phyloP scores from a whole-genome alignment of 352 stramenopile species.

The Phytophthora aleatoria region DNA sequence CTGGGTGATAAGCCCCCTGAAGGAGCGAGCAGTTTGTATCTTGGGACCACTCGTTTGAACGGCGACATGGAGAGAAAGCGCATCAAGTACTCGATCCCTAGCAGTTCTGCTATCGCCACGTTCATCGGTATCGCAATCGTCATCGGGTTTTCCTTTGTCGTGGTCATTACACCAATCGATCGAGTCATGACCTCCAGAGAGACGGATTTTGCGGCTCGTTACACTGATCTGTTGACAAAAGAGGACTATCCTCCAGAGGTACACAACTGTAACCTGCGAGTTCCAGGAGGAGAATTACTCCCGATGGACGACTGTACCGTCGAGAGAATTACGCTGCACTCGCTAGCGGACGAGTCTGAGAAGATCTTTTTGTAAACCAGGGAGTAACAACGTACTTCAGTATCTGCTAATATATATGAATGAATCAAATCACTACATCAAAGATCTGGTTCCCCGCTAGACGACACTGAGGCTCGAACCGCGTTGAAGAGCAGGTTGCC shows the following conservation, averaged over 20 bases:
- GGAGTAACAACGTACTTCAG: too few relatives aligned
- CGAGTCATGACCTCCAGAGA: slow-evolving; percentile 34
- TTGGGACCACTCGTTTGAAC: slow-evolving; percentile 35
- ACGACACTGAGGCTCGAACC: slow-evolving; percentile 18
- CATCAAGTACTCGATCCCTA: slow-evolving; percentile 52
- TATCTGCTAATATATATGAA: too few relatives aligned
- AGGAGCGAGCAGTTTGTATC: slow-evolving; percentile 15
- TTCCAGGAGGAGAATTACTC: slow-evolving; percentile 29
- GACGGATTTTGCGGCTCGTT: slow-evolving; percentile 38
- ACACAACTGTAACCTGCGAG: slow-evolving; percentile 34
- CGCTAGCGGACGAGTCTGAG: slow-evolving; percentile 22
- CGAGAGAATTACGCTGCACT: slow-evolving; percentile 43
- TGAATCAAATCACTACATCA: neutral
- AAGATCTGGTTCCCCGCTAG: neutral
- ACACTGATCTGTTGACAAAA: slow-evolving; percentile 37
- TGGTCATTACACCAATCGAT: slow-evolving; percentile 40
- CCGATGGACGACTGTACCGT: slow-evolving; percentile 48
- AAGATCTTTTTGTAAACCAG: slow-evolving; percentile 21
- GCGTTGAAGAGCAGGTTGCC: slow-evolving; percentile 33
- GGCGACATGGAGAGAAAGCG: slow-evolving; percentile 48
- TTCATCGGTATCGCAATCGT: slow-evolving; percentile 46
- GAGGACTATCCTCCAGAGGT: slow-evolving; percentile 47
- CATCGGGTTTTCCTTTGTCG: slow-evolving; percentile 28
- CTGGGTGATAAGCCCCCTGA: slow-evolving; percentile 4
- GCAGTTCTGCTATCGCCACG: slow-evolving; percentile 45